Conservation (phyloP, 1,284 basidiomycete genomes). For the Omphalotus olearius region DNA sequence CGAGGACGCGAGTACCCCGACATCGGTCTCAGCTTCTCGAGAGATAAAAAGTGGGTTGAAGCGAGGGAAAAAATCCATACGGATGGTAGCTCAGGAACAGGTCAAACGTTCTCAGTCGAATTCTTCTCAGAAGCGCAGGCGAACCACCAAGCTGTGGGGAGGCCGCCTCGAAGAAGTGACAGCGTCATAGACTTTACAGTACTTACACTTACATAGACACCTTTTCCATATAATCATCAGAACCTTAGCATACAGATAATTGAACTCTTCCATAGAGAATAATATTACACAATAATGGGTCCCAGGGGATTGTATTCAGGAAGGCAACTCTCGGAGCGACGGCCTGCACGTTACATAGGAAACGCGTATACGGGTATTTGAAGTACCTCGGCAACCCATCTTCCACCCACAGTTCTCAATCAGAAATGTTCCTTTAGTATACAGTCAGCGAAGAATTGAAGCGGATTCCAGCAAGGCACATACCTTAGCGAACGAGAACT, state of each 20-base stretch:
- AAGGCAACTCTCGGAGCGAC: no score
- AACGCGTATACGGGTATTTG: no score
- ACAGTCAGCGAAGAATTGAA: background rate
- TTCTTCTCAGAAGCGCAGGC: constrained; percentile 40
- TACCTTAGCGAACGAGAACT: constrained; percentile 82
- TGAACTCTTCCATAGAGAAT: background rate
- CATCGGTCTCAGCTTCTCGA: background rate
- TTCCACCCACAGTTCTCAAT: constrained; percentile 12
- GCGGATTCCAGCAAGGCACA: background rate
- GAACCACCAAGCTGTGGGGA: constrained; percentile 86
- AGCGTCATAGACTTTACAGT: constrained; percentile 16
- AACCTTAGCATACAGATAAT: background rate
- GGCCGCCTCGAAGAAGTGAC: constrained; percentile 82
- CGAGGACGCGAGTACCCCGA: constrained; percentile 30
- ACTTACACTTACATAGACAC: no score
- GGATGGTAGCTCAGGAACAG: constrained; percentile 76
- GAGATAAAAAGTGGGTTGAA: constrained; percentile 26
- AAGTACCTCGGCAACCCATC: no score
- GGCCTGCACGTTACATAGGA: no score
- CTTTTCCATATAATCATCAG: no score
- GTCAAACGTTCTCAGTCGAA: constrained; percentile 21
- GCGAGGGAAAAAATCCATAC: constrained; percentile 66
- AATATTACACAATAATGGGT: background rate
- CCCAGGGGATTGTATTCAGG: no score
- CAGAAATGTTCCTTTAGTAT: constrained; percentile 58